A percentile compares a stretch with the other conserved stretches of the same genome.
These are phyloP conservation scores for Endoconidiophora laricicola DNA, from an alignment of 2,329 filamentous ascomycete species.

Conservation along the genomic window DNA sequence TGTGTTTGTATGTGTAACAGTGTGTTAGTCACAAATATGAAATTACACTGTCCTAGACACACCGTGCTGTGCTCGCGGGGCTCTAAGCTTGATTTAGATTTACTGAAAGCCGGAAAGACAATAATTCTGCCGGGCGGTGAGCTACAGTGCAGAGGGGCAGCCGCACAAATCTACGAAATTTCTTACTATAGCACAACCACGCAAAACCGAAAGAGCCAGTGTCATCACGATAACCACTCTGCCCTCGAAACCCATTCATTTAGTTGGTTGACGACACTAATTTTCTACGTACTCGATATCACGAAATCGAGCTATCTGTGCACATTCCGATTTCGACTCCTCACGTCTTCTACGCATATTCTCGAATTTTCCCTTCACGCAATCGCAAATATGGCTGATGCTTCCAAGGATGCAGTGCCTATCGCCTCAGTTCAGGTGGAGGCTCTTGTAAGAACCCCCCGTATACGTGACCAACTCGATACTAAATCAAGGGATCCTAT, in stretches of 20 bases:
- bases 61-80: slow-evolving; percentile 2
- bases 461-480: slow-evolving; percentile 16
- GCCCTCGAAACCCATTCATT: slow-evolving; percentile 1
- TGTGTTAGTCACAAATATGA: background rate
- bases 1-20: slow-evolving; percentile 3
- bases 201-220: slow-evolving; percentile 10
- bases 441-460: slow-evolving; percentile 54
- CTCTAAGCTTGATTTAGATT: slow-evolving; percentile 3
- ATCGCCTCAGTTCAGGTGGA: slow-evolving; percentile 85
- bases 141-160: slow-evolving; percentile 10
- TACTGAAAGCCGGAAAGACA: background rate
- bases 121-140: slow-evolving; percentile 13
- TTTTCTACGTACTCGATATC: background rate
- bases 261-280: background rate
- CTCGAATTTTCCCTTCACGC: background rate
- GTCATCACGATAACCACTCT: slow-evolving; percentile 9
- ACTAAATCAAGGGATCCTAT: slow-evolving; percentile 15
- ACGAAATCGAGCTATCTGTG: background rate
- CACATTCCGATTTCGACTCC: background rate
- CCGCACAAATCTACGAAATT: slow-evolving; percentile 13
- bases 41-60: background rate
- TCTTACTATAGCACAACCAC: slow-evolving; percentile 10
- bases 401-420: slow-evolving; percentile 44
- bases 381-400: slow-evolving; percentile 35
- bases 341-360: background rate